Base-by-base conservation (phyloP, 2,329 filamentous ascomycete genomes). In the Colletotrichum sublineola region DNA sequence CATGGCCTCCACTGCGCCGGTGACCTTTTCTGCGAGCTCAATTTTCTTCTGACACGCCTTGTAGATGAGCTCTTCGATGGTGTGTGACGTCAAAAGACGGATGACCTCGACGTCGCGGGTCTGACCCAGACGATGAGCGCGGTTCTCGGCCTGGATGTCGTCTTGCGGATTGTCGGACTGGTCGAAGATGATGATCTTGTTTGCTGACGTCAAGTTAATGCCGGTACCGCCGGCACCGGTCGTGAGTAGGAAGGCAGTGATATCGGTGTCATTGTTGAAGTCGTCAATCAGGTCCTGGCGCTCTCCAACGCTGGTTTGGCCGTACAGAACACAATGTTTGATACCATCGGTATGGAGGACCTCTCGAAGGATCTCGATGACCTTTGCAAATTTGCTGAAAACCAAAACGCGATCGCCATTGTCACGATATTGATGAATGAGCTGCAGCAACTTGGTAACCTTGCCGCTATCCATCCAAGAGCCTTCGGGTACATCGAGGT, bases 111-210 rank as follows among this genome's bases (percentile, higher is more conserved):
- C 96, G 46, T 96, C 93, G 20, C 94, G 87, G 40, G 90, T 95
- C 84, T 99, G 96, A 0, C 96, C 96, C 11, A 99, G 94, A 18
- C 96, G 92, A 82, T 99, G 96, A 0, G 96, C 96, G 24, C 96
- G 92, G 81, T 99, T 98, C 85, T 98, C 96, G 0, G 96, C 96
- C 81, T 99, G 96, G n/a, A 97, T 91, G 79, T 99, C 96, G 76
- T 98, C 96, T 80, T 99, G 96, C 0, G 96, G 96, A 77, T 99
- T 99, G 84, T 98, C 97, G n/a, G 92, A 94, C 75, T 93, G 93
- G 82, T 99, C 96, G 80, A 98, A 98, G 78, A 99, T 96, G 82
- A 99, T 90, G 76, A 99, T 96, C 83, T 98, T 98, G 85, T 98
- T 98, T 5, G 96, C 96, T 46, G 93, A 94, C 9, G 96, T 96